A percentile compares a stretch with the other conserved stretches of the same genome.
Evolutionary conservation across 2,329 filamentous ascomycete species (phyloP).

Genomic region (Penicillium sp.): DNA sequence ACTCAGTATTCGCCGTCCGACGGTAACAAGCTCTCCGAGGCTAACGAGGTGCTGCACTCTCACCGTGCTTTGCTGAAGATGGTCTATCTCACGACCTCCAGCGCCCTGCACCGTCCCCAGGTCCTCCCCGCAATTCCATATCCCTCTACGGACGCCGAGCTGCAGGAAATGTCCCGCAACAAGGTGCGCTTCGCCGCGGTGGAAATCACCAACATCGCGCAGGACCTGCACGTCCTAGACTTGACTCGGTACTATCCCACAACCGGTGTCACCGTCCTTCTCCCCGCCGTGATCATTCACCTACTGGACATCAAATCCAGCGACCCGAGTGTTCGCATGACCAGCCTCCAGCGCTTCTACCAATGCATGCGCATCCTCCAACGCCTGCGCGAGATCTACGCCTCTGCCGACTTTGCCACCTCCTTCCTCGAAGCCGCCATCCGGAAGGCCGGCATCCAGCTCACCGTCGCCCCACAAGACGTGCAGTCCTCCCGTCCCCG

Average conservation of each 20-base stretch:
- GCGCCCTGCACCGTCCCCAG: slow-evolving; percentile 86
- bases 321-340: slow-evolving; percentile 68
- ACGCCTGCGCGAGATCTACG: slow-evolving; percentile 83
- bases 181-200: slow-evolving; percentile 82
- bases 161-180: slow-evolving; percentile 79
- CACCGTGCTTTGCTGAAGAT: slow-evolving; percentile 89
- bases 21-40: slow-evolving; percentile 53
- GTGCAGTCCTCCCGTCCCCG: slow-evolving; percentile 28
- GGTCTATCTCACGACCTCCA: slow-evolving; percentile 90
- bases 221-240: slow-evolving; percentile 70
- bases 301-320: slow-evolving; percentile 88
- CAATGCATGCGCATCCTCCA: slow-evolving; percentile 93
- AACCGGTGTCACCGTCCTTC: slow-evolving; percentile 84
- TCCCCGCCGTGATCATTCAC: slow-evolving; percentile 92
- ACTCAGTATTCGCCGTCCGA: slow-evolving; percentile 71
- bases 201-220: slow-evolving; percentile 82
- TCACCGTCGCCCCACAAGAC: slow-evolving; percentile 52
- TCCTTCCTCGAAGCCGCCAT: slow-evolving; percentile 92
- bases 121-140: slow-evolving; percentile 74
- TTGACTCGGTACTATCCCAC: slow-evolving; percentile 82
- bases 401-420: slow-evolving; percentile 93
- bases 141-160: slow-evolving; percentile 60
- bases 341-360: slow-evolving; percentile 77
- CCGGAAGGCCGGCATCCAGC: slow-evolving; percentile 78
- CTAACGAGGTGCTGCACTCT: slow-evolving; percentile 58